Base-by-base conservation (phyloP, 2,329 filamentous ascomycete genomes). In the Arthrobotrys megalospora region DNA sequence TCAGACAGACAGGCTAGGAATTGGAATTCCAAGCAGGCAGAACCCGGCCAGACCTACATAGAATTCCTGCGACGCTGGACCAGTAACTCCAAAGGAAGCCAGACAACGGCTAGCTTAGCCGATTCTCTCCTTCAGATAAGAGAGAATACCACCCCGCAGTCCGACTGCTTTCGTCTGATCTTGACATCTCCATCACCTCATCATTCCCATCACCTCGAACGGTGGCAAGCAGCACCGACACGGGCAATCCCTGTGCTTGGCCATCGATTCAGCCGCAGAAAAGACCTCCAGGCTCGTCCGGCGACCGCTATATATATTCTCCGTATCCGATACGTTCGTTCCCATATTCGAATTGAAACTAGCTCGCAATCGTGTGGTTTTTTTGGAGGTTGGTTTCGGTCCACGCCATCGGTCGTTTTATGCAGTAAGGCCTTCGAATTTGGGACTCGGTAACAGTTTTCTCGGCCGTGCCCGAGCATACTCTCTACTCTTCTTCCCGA, bases 61-160 rank as follows among this genome's bases (percentile, higher is more conserved):
- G 60, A 66, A 66, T 73, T 41, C 38, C 50, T 66, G 60, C 19
- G 41, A 58, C 34, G 45, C 53, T 36, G 16, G 47, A 21, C 47
- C 47, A 50, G 47, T 50, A 21, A 50, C 47, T 52, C 24, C 34
- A 41, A 3, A 60, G 52, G 52, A 36, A 21, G 32, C 32, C 52
- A 16, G 11, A 1, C 47, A 38, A 66, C 69, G 60, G 60, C 50
- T 73, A 73, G 62, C 60, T 50, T 66, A 66, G 60, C 68, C 68
- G 48, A 72, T 47, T 14, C 19, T 24, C 55, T 60, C 55, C 10
- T 28, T 60, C 34, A 60, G 55, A 60, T 60, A 60, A 60, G 36
- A 43, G n/a, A 36, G 41, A n/a, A 28, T 43, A 36, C 48, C 60
- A 48, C 69, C 69, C 69, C 69, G 60, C 69, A 73, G 50, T 48